A percentile compares a stretch with the other conserved stretches of the same genome.
phyloP scores from a whole-genome alignment of 495 filamentous ascomycete genomes.

The Beverwykella pulmonaria region DNA sequence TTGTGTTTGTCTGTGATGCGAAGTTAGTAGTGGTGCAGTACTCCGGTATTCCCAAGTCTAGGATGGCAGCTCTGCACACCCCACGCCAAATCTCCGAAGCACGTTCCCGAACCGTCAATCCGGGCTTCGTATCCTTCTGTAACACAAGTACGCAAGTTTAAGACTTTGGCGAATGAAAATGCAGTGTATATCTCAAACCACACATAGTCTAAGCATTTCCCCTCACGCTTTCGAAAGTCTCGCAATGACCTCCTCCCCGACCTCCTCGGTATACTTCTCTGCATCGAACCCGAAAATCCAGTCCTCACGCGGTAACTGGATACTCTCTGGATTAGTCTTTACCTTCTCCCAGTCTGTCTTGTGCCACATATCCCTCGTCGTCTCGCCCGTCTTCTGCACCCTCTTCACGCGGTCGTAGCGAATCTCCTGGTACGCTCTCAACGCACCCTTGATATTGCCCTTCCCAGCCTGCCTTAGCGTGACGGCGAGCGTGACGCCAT shows the following conservation, averaged over 20 bases:
- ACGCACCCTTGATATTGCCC: conserved; percentile 50
- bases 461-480: conserved; percentile 62
- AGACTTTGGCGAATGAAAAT: too few relatives aligned
- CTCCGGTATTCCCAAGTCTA: too few relatives aligned
- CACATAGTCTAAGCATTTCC: too few relatives aligned
- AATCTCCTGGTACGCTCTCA: conserved; percentile 55
- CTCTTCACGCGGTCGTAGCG: conserved; percentile 43
- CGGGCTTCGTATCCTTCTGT: neutral
- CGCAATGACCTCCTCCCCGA: conserved; percentile 51
- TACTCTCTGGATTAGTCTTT: conserved; percentile 55
- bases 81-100: conserved; percentile 10
- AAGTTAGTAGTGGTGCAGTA: too few relatives aligned
- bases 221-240: conserved; percentile 11
- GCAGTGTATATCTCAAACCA: too few relatives aligned
- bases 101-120: neutral
- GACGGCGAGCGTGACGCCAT: conserved; percentile 67
- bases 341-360: conserved; percentile 61
- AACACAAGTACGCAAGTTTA: neutral
- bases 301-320: conserved; percentile 57
- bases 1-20: too few relatives aligned
- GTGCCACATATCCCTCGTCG: conserved; percentile 64
- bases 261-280: conserved; percentile 59
- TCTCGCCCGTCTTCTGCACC: conserved; percentile 62
- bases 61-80: too few relatives aligned
- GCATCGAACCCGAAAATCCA: conserved; percentile 62